Conservation (phyloP, 192 early-diverging fungal genomes). For the Diversispora eburnea region DNA sequence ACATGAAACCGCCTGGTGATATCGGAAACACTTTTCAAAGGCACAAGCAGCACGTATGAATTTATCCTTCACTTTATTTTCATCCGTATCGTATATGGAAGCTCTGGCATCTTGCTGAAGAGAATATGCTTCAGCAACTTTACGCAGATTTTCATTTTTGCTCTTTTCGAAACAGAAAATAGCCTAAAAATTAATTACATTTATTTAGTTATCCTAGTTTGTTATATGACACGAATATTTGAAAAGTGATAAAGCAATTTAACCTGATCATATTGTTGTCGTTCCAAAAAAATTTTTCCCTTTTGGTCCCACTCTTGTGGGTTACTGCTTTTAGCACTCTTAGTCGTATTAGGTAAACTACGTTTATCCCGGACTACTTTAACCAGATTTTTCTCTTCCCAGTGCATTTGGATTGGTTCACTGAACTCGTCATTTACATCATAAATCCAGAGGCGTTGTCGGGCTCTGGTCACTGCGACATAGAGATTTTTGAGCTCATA, state of each 20-base stretch:
- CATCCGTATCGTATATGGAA: conserved; percentile 13
- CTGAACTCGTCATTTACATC: not conserved
- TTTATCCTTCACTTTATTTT: not conserved
- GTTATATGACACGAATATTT: not conserved
- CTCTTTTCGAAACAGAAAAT: conserved; percentile 24
- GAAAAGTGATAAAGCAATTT: not conserved
- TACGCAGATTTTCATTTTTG: not conserved
- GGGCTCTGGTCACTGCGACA: conserved; percentile 15
- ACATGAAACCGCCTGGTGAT: conserved; percentile 12
- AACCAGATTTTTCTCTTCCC: not conserved
- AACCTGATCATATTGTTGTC: conserved; percentile 16
- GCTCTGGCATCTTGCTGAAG: conserved; percentile 11
- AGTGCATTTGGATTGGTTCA: conserved; percentile 2
- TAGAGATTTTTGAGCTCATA: conserved; percentile 1
- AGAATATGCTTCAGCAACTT: conserved; percentile 14
- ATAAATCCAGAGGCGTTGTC: conserved; percentile 19
- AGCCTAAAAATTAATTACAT: conserved; percentile 14
- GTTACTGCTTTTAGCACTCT: conserved; percentile 16
- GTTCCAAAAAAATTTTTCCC: conserved; percentile 13
- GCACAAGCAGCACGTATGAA: conserved; percentile 1
- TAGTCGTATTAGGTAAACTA: not conserved
- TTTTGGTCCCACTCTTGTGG: conserved; percentile 11
- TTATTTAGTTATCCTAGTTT: not conserved
- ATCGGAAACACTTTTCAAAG: conserved; percentile 15
- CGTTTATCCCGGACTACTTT: not conserved